These are phyloP conservation scores for Vachellia pachyceras DNA, from an alignment of 306 rosid species.

Conservation along the genomic window DNA sequence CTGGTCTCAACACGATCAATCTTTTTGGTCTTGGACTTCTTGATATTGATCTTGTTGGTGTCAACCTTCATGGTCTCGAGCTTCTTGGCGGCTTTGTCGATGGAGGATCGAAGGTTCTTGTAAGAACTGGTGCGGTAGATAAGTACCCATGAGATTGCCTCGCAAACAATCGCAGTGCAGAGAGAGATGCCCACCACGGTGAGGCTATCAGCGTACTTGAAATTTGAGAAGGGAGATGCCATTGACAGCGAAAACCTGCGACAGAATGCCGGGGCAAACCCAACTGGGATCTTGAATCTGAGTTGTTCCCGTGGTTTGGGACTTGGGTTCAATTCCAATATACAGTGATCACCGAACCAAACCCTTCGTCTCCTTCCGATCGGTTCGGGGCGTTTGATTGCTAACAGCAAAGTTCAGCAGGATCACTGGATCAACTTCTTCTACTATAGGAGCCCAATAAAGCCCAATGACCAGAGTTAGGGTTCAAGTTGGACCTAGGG, in stretches of 20 bases:
- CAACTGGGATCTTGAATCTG: slow-evolving; percentile 32
- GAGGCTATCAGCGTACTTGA: slow-evolving; percentile 80
- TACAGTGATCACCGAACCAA: too few species aligned
- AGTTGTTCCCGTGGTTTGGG: background rate
- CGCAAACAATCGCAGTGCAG: slow-evolving; percentile 93
- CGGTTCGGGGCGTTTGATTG: background rate
- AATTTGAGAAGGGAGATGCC: slow-evolving; percentile 64
- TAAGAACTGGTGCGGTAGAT: slow-evolving; percentile 96
- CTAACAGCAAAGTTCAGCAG: background rate
- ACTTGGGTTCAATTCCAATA: background rate
- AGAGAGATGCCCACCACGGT: slow-evolving; percentile 89
- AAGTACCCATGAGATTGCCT: slow-evolving; percentile 94
- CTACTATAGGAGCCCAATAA: background rate
- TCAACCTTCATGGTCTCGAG: slow-evolving; percentile 97
- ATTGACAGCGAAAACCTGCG: slow-evolving; percentile 27
- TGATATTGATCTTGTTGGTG: slow-evolving; percentile 60
- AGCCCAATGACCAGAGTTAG: background rate
- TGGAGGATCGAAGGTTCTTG: slow-evolving; percentile 94
- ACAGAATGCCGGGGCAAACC: background rate
- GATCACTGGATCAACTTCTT: background rate
- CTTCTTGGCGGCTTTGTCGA: slow-evolving; percentile 95
- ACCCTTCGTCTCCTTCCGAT: background rate
- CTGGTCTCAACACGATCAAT: slow-evolving; percentile 97
- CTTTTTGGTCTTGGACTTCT: slow-evolving; percentile 93
- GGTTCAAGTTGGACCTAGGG: background rate